These are phyloP conservation scores for Penicillium decumbens DNA, from an alignment of 2,329 filamentous ascomycete species.

Conservation along the genomic window DNA sequence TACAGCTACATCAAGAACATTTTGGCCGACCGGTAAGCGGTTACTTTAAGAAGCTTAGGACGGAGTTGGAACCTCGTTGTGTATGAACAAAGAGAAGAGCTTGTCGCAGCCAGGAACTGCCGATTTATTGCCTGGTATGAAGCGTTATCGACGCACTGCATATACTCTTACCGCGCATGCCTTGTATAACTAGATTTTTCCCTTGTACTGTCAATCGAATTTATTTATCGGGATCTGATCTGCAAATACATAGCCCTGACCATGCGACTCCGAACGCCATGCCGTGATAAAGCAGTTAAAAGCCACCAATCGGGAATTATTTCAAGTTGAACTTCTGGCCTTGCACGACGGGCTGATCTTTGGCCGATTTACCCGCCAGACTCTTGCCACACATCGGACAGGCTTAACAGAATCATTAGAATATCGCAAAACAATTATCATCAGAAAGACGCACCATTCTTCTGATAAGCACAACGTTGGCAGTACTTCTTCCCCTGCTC, in stretches of 20 bases:
- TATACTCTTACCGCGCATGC: slow-evolving; percentile 34
- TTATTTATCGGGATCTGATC: slow-evolving; percentile 6
- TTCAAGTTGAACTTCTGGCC: slow-evolving; percentile 62
- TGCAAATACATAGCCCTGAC: slow-evolving; percentile 4
- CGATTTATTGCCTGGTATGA: slow-evolving; percentile 13
- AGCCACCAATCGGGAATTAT: slow-evolving; percentile 33
- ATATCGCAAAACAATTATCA: slow-evolving; percentile 2
- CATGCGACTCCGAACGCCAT: slow-evolving; percentile 12
- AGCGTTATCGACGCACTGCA: slow-evolving; percentile 29
- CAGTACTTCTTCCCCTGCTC: slow-evolving; percentile 58
- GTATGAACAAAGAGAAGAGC: slow-evolving; percentile 11
- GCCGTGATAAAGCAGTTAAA: slow-evolving; percentile 2
- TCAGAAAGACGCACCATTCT: slow-evolving; percentile 48
- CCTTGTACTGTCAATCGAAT: slow-evolving; percentile 22
- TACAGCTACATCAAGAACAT: slow-evolving; percentile 74
- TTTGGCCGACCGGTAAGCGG: slow-evolving; percentile 66
- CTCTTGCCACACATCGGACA: slow-evolving; percentile 62
- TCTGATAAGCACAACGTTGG: slow-evolving; percentile 59
- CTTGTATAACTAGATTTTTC: slow-evolving; percentile 39
- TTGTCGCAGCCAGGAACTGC: slow-evolving; percentile 8
- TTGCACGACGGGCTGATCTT: slow-evolving; percentile 51
- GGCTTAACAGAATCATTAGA: slow-evolving; percentile 37
- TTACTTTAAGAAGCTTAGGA: not conserved
- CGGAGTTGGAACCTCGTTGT: not conserved
- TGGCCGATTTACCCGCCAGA: slow-evolving; percentile 43